A percentile compares a stretch with the other conserved stretches of the same genome.
Evolutionary conservation across 2,329 filamentous ascomycete species (phyloP).

Genomic region (Aspergillus fumigatus): DNA sequence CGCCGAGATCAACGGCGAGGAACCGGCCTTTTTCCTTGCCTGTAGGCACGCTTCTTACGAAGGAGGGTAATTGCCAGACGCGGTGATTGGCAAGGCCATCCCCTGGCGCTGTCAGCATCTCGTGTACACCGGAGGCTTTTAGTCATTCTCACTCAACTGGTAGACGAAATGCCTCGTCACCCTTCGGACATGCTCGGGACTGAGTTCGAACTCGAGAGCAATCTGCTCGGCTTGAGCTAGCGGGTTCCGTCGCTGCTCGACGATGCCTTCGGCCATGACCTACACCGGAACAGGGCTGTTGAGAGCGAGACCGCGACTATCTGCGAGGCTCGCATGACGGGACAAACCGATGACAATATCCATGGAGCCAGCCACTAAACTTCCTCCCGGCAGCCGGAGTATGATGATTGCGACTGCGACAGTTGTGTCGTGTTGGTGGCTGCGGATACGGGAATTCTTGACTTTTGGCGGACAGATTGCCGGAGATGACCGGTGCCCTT

Average conservation of each 20-base stretch:
- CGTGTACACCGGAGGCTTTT: no score
- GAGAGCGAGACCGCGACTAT: neutral
- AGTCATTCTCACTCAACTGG: constrained; percentile 8
- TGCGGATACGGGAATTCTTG: neutral
- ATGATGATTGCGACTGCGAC: neutral
- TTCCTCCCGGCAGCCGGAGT: no score
- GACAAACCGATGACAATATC: neutral
- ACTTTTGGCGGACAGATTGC: neutral
- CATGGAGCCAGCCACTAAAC: neutral
- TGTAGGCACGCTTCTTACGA: constrained; percentile 12
- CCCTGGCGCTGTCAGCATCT: constrained; percentile 3
- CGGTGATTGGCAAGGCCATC: constrained; percentile 14
- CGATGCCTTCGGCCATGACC: neutral
- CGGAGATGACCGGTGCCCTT: neutral
- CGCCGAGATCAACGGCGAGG: constrained; percentile 18
- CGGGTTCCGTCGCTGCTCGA: constrained; percentile 7
- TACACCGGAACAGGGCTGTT: neutral
- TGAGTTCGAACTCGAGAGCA: constrained; percentile 6
- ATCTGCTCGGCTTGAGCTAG: constrained; percentile 11
- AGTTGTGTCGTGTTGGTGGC: neutral
- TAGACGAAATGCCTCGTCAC: constrained; percentile 9
- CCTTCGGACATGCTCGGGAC: constrained; percentile 5
- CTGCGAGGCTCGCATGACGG: neutral
- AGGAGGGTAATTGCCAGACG: constrained; percentile 16
- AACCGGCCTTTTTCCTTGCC: constrained; percentile 15